Evolutionary conservation across 768 basidiomycete species (phyloP).

Genomic region (Grammothele lineata): DNA sequence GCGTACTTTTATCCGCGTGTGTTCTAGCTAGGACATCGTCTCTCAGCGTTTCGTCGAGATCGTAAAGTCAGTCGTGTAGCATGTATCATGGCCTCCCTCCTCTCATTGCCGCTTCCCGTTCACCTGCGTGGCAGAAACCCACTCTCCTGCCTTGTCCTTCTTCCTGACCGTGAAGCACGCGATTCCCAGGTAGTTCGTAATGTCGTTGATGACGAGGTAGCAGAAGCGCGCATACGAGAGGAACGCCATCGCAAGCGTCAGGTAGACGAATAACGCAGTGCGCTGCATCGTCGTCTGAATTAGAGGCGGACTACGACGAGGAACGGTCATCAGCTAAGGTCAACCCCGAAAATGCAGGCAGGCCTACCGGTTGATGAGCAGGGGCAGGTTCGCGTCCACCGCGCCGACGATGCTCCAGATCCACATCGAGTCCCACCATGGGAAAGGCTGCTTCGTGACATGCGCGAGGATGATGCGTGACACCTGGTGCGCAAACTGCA

Average conservation of each 20-base stretch:
- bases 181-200: constrained; percentile 89
- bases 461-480: constrained; percentile 92
- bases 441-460: constrained; percentile 80
- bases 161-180: constrained; percentile 92
- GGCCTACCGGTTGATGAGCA: constrained; percentile 65
- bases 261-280: constrained; percentile 67
- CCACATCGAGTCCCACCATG: constrained; percentile 86
- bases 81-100: too few species aligned
- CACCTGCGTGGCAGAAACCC: constrained; percentile 37
- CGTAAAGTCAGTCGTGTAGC: not conserved
- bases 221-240: constrained; percentile 75
- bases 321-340: not conserved
- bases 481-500: constrained; percentile 87
- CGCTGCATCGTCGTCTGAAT: constrained; percentile 65
- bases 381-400: constrained; percentile 75
- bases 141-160: constrained; percentile 67
- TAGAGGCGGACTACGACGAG: constrained; percentile 49
- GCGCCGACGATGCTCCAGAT: constrained; percentile 74
- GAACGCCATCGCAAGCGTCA: constrained; percentile 65
- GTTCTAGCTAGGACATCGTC: too few species aligned
- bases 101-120: constrained; percentile 14
- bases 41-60: not conserved
- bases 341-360: constrained; percentile 10
- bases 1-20: not conserved
- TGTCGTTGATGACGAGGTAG: constrained; percentile 76